Evolutionary conservation across 345 rosid species (phyloP).

Genomic region (Eucalyptus melliodora): DNA sequence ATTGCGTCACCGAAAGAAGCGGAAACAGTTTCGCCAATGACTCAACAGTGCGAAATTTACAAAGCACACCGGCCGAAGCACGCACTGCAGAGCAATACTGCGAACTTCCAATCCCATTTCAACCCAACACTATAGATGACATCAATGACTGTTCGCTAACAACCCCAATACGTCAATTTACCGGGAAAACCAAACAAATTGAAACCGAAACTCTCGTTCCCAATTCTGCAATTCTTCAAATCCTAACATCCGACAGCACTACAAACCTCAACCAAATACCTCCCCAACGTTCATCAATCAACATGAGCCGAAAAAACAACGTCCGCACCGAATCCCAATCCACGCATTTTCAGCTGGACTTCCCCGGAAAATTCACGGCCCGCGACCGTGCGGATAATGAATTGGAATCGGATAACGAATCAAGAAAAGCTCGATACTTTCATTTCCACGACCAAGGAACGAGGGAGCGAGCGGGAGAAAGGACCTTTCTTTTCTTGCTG

Average conservation of each 20-base stretch:
- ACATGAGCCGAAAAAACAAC: background rate
- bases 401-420: background rate
- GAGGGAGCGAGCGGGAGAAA: background rate
- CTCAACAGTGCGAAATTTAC: background rate
- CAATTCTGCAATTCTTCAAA: background rate
- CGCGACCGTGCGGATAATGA: background rate
- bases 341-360: background rate
- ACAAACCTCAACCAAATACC: background rate
- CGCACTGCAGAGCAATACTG: background rate
- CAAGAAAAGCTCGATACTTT: background rate
- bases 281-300: background rate
- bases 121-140: background rate
- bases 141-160: background rate
- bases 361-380: background rate
- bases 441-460: background rate
- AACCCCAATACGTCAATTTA: background rate
- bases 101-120: background rate
- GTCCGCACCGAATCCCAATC: background rate
- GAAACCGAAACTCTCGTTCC: background rate
- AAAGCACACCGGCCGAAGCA: background rate
- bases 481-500: constrained; percentile 9
- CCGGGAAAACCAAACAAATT: background rate
- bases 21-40: background rate
- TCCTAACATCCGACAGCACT: background rate
- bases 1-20: background rate